Evolutionary conservation across 106 monocot genomes (phyloP).

Genomic region (Phalaenopsis aphrodite): DNA sequence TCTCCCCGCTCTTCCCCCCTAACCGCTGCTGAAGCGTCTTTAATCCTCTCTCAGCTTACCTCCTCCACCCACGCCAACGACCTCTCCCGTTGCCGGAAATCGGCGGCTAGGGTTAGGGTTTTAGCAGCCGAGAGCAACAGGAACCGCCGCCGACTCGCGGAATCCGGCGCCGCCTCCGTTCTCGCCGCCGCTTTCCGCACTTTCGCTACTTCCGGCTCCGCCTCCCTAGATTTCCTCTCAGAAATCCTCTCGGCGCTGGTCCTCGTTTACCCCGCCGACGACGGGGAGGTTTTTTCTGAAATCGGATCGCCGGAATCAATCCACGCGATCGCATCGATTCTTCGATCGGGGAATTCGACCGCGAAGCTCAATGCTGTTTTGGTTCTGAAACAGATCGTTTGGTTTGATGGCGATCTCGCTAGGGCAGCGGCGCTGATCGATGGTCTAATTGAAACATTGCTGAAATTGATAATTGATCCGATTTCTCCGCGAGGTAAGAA

Average conservation of each 20-base stretch:
- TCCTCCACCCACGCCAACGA: constrained; percentile 3
- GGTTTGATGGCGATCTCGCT: background rate
- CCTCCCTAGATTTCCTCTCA: constrained; percentile 2
- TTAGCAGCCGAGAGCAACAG: constrained; percentile 36
- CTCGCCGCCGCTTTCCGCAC: constrained; percentile 22
- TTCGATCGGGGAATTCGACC: constrained; percentile 17
- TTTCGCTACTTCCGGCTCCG: background rate
- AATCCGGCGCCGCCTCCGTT: constrained; percentile 15
- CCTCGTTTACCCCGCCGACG: constrained; percentile 30
- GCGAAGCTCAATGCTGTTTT: constrained; percentile 31
- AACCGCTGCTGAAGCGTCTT: constrained; percentile 6
- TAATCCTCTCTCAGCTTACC: constrained; percentile 25
- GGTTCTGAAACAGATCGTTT: constrained; percentile 24
- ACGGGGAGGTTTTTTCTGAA: constrained; percentile 12
- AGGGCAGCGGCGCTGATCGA: constrained; percentile 5
- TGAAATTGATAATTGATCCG: constrained; percentile 40
- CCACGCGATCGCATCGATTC: constrained; percentile 25
- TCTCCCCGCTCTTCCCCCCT: no score
- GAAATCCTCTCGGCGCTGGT: constrained; percentile 40
- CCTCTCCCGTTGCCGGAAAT: background rate
- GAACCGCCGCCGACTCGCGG: constrained; percentile 22
- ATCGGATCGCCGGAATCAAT: constrained; percentile 25
- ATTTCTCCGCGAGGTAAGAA: constrained; percentile 58
- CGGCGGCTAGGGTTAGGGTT: constrained; percentile 11
- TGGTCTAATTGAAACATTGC: constrained; percentile 28